These are phyloP conservation scores for Vickermania ingenoplastis DNA, from an alignment of 208 protist genomes.

Conservation along the genomic window DNA sequence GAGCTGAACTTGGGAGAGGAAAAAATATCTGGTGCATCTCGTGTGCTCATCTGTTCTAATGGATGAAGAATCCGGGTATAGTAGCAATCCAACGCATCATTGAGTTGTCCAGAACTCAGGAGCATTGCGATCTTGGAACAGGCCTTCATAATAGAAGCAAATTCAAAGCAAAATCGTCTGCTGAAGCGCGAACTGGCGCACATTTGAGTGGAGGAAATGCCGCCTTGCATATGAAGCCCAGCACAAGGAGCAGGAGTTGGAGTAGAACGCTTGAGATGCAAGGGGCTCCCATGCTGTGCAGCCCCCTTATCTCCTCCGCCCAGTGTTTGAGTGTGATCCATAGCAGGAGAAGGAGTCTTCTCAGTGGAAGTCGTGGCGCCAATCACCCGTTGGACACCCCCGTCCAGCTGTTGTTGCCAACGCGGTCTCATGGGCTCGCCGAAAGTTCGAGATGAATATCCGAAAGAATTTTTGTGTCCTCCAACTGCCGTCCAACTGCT, in stretches of 20 bases:
- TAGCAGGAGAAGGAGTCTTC: constrained; percentile 13
- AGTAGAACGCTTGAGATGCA: not conserved
- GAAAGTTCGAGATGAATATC: constrained; percentile 78
- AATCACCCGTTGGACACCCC: constrained; percentile 73
- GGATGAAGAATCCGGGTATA: constrained; percentile 58
- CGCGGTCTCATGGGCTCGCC: constrained; percentile 66
- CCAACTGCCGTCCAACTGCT: constrained; percentile 37
- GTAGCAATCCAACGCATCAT: constrained; percentile 68
- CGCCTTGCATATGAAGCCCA: not conserved
- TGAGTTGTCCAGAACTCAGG: constrained; percentile 32
- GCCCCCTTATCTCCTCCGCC: not conserved
- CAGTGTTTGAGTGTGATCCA: not conserved
- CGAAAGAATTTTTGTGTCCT: constrained; percentile 63
- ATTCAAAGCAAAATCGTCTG: constrained; percentile 68
- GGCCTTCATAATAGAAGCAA: constrained; percentile 56
- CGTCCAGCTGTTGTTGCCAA: constrained; percentile 85
- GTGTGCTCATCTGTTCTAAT: constrained; percentile 45
- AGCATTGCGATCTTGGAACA: constrained; percentile 27
- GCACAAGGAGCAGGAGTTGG: not conserved
- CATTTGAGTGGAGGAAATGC: constrained; percentile 11
- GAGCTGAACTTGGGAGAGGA: not conserved
- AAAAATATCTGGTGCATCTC: constrained; percentile 18
- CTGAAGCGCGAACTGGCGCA: constrained; percentile 59
- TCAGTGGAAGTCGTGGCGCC: constrained; percentile 23
- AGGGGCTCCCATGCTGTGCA: not conserved